A percentile compares a stretch with the other conserved stretches of the same genome.
phyloP scores from a whole-genome alignment of 257 asterid genomes.

The Cinchona pubescens region DNA sequence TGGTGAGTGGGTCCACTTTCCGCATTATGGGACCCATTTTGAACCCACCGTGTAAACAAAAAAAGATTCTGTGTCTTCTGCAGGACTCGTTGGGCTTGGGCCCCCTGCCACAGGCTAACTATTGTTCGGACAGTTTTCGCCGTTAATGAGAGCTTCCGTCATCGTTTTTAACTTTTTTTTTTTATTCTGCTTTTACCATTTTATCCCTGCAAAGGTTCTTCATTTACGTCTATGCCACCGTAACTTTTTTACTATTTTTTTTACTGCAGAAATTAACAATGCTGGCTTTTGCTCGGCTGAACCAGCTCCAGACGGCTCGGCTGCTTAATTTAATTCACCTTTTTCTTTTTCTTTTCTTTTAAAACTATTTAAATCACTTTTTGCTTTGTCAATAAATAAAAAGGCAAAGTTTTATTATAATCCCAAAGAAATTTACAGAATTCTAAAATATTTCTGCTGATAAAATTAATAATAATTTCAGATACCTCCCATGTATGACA shows the following conservation, averaged over 20 bases:
- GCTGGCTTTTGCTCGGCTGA: background rate
- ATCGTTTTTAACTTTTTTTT: slow-evolving; percentile 18
- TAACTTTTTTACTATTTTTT: background rate
- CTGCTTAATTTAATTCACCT: background rate
- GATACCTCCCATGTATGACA: background rate
- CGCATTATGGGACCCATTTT: slow-evolving; percentile 28
- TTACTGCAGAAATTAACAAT: background rate
- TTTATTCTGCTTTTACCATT: background rate
- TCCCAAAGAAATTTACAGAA: background rate
- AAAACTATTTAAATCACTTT: no score
- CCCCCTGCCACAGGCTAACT: slow-evolving; percentile 33
- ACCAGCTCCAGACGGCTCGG: slow-evolving; percentile 21
- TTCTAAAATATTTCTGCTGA: background rate
- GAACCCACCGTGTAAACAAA: slow-evolving; percentile 18
- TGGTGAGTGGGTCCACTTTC: background rate
- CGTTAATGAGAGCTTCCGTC: slow-evolving; percentile 45
- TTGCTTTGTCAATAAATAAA: background rate
- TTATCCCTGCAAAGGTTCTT: background rate
- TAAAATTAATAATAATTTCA: background rate
- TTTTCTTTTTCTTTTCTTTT: background rate
- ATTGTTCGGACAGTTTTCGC: slow-evolving; percentile 55
- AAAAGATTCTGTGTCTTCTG: slow-evolving; percentile 39
- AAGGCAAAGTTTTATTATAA: background rate
- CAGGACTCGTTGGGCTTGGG: slow-evolving; percentile 17
- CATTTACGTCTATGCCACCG: slow-evolving; percentile 27